Evolutionary conservation across 169 alveolate species (phyloP).

Genomic region (Eimeria brunetti): DNA sequence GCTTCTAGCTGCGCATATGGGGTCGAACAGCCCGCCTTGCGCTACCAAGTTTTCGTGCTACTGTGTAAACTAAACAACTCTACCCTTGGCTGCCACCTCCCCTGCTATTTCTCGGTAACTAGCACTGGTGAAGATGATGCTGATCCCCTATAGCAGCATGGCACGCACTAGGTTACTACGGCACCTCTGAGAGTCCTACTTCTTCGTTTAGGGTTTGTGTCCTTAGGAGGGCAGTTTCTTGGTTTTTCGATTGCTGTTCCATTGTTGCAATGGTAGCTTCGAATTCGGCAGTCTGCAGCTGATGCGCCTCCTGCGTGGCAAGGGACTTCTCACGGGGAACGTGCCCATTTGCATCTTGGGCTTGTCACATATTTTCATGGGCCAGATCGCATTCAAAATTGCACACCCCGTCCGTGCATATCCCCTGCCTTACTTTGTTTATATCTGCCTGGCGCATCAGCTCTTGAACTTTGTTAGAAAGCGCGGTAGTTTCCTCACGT

Average conservation of each 20-base stretch:
- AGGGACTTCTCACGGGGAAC: neutral
- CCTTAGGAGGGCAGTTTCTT: conserved; percentile 60
- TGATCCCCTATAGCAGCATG: neutral
- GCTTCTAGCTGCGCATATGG: conserved; percentile 53
- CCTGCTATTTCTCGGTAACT: neutral
- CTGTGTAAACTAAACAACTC: neutral
- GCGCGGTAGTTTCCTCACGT: conserved; percentile 45
- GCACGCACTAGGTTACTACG: neutral
- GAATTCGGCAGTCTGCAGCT: conserved; percentile 47
- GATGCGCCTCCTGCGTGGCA: conserved; percentile 39
- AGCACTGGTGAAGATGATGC: neutral
- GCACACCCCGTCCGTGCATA: neutral
- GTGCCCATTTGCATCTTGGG: neutral
- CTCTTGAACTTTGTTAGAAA: conserved; percentile 27
- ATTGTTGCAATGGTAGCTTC: conserved; percentile 37
- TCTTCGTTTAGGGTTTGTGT: conserved; percentile 54
- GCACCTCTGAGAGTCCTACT: neutral
- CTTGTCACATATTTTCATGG: neutral
- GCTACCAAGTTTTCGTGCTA: neutral
- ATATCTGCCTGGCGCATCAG: conserved; percentile 60
- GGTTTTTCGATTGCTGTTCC: conserved; percentile 58
- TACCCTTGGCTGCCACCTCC: neutral
- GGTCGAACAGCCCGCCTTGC: neutral
- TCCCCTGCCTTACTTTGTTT: neutral
- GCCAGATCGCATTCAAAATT: neutral